Evolutionary conservation across 2,329 filamentous ascomycete species (phyloP), one percentile per base, ranked within the genome.

Genomic region (Neoscytalidium dimidiatum): DNA sequence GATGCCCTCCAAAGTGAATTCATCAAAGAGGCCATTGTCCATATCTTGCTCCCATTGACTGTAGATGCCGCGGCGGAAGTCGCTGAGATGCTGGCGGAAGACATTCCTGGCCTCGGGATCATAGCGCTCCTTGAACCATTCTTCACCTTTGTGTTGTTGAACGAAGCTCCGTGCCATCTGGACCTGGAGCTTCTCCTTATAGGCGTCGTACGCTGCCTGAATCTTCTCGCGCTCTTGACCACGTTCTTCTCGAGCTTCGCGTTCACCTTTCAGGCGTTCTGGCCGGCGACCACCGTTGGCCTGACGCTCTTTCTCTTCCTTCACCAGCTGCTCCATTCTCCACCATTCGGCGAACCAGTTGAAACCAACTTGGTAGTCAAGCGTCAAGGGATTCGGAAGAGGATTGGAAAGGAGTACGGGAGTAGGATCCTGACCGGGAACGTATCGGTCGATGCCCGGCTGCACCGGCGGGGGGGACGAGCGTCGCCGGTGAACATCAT

Each of bases 101-200:
- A 86, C 84, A 69, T 94, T 89, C 61, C 92, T 85, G 63, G 94
- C 88, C 70, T 95, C 92, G 0, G 92, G 87, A 31, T 96, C 89
- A 72, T 99, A 99, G 75, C 92, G 89, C 79, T 99, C 95, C 71
- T 90, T 92, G 81, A 99, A 99, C 95, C 95, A 99, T 75, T 99
- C 94, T 77, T 99, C 95, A 48, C 89, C 88, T 76, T 96, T 97
- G 79, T 99, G 95, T 71, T 93, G 90, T 57, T 90, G 87, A 46
- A 99, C 95, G 75, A 99, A 99, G 1, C 86, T 84, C 69, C 93
- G 89, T 0, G 95, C 94, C 90, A 97, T 94, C 69, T 86, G 85
- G 38, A 87, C 80, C 69, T 89, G 87, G 11, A 89, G 79, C 66
- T 88, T 86, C 70, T 86, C 84, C 74, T 90, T 90, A 79, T 90